Conservation (phyloP, 805 yeast genomes). For the Wickerhamiella siamensis region DNA sequence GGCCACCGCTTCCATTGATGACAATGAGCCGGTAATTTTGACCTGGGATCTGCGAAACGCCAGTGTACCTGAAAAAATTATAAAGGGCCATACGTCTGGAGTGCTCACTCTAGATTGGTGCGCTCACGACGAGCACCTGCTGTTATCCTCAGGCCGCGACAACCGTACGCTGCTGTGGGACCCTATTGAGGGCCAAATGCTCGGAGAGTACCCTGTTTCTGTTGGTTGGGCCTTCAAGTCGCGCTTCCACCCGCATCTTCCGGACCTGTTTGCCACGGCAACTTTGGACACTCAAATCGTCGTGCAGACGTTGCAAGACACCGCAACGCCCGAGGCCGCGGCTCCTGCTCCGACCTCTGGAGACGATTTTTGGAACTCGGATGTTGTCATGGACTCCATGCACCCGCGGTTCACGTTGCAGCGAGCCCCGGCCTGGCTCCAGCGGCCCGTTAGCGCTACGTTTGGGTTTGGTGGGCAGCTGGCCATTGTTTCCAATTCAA, state of each 20-base stretch:
- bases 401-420: constrained; percentile 50
- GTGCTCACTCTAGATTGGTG: constrained; percentile 92
- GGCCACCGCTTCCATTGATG: constrained; percentile 76
- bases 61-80: constrained; percentile 66
- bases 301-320: constrained; percentile 80
- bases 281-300: constrained; percentile 73
- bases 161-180: constrained; percentile 83
- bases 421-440: constrained; percentile 87
- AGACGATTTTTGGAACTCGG: constrained; percentile 68
- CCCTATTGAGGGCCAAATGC: constrained; percentile 53
- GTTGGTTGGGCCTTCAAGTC: constrained; percentile 91
- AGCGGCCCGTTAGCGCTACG: constrained; percentile 53
- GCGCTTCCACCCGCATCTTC: constrained; percentile 72
- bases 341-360: constrained; percentile 31
- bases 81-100: constrained; percentile 77
- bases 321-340: constrained; percentile 20
- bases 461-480: constrained; percentile 94
- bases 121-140: constrained; percentile 55
- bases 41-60: constrained; percentile 94
- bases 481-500: constrained; percentile 33
- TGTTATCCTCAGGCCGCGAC: constrained; percentile 87
- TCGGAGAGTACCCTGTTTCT: constrained; percentile 82
- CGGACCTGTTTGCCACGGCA: constrained; percentile 53
- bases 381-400: constrained; percentile 26
- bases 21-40: constrained; percentile 53